phyloP scores from a whole-genome alignment of 257 asterid genomes.

The Echium plantagineum region DNA sequence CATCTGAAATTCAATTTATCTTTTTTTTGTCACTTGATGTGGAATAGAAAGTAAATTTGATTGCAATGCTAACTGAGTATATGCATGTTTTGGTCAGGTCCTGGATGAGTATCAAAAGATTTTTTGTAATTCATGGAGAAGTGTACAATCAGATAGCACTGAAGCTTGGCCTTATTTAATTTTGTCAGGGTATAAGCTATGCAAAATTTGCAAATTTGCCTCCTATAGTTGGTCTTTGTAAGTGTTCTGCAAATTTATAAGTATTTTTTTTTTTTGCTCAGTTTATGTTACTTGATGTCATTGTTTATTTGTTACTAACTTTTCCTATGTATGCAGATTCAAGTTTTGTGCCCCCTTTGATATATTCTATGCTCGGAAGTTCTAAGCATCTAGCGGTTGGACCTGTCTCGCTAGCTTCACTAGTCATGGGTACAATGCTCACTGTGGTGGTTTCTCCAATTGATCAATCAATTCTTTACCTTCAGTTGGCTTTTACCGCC shows the following conservation, averaged over 20 bases:
- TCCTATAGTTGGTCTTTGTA: slow-evolving; percentile 76
- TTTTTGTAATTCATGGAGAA: no score
- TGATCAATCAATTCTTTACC: slow-evolving; percentile 51
- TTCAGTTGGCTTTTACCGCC: slow-evolving; percentile 74
- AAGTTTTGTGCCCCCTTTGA: slow-evolving; percentile 88
- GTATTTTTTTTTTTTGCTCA: neutral
- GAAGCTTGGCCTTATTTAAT: no score
- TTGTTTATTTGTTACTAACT: neutral
- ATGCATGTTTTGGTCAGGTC: no score
- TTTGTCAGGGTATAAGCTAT: slow-evolving; percentile 79
- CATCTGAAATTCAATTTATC: no score
- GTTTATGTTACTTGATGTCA: neutral
- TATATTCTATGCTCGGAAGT: slow-evolving; percentile 80
- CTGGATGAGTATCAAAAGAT: no score
- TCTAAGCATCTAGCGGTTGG: slow-evolving; percentile 85
- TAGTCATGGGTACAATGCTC: slow-evolving; percentile 92
- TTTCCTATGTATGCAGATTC: slow-evolving; percentile 40
- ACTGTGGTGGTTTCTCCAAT: slow-evolving; percentile 42
- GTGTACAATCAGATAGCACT: no score
- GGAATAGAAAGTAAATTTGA: no score
- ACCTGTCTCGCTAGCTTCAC: slow-evolving; percentile 85
- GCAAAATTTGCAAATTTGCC: slow-evolving; percentile 94
- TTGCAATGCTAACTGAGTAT: no score
- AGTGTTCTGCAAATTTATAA: slow-evolving; percentile 16
- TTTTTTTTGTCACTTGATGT: no score